Evolutionary conservation across 352 stramenopile species (phyloP).

Genomic region (Globisporangium paddicum): DNA sequence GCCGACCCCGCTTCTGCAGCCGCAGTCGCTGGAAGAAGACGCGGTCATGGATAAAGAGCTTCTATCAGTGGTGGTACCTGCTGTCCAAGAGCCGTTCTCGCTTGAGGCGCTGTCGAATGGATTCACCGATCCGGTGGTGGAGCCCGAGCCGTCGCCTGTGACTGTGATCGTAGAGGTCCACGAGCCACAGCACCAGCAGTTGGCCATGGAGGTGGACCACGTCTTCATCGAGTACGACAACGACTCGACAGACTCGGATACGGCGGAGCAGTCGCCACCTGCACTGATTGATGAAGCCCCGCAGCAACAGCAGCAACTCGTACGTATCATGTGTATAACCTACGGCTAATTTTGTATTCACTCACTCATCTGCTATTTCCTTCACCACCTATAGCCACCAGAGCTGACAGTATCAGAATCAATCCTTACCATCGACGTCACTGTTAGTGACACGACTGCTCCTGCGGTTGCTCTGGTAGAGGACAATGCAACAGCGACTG

Average conservation of each 20-base stretch:
- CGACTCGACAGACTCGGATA: not conserved
- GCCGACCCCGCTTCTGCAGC: not conserved
- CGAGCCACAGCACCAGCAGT: not conserved
- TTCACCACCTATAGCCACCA: not conserved
- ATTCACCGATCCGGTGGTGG: not conserved
- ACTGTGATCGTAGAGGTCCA: not conserved
- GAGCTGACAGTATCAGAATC: not conserved
- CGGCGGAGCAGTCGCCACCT: not conserved
- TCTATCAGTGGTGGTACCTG: not conserved
- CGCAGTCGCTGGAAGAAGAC: not conserved
- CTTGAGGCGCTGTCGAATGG: not conserved
- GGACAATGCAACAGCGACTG: not conserved
- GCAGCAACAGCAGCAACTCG: conserved; percentile 4
- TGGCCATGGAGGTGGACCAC: not conserved
- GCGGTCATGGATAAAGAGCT: not conserved
- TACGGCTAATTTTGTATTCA: not conserved
- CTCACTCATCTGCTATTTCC: not conserved
- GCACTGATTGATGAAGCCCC: not conserved
- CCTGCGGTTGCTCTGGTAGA: not conserved
- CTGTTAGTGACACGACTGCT: not conserved
- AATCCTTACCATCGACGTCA: conserved; percentile 1
- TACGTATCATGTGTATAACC: not conserved
- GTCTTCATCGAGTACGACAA: conserved; percentile 6
- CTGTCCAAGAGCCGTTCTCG: not conserved
- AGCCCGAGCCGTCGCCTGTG: conserved; percentile 5